Base-by-base conservation (phyloP, 768 basidiomycete species). In the Asterophora parasitica region DNA sequence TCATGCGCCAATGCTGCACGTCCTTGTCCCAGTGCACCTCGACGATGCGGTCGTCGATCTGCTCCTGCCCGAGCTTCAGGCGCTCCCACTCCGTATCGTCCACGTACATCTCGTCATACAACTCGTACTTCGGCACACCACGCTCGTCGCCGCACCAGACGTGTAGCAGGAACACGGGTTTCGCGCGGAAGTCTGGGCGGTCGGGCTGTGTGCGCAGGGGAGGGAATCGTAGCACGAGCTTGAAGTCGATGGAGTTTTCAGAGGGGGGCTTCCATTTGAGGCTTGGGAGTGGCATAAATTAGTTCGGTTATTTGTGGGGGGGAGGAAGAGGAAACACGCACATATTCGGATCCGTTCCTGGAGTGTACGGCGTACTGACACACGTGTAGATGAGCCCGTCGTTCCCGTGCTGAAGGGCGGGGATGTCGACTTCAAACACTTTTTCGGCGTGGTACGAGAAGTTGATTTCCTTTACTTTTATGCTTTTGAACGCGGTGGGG, bases 261-360 rank as follows among this genome's bases (percentile, higher is more conserved):
- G 87, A 89, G 0, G 96, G 93, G 1, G 94, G 93, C 65, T 99
- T 99, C 96, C 96, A 99, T 67, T 99, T 99, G 60, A 99, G 66
- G 53, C 95, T 98, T 55, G 20, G n/a, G 52, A 20, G 19, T n/a
- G 16, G 35, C 28, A 13, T 39, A 54, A 17, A 27, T 46, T 43
- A 56, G 26, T 41, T 35, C 28, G 26, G 19, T 23, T 23, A 38
- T 30, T 42, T 20, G 42, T 17, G 15, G 12, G 17, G 3, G 40
- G 49, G 17, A 30, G 2, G 12, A 34, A 27, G 33, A 4, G 23
- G 17, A 31, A 12, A 19, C 9, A 67, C 83, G 58, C 51, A 96
- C 95, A 98, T 92, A 53, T 89, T 88, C 3, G 67, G 62, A 61
- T 99, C 96, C 9, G 96, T 98, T 2, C 78, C 77, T 19, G 89